A percentile compares a stretch with the other conserved stretches of the same genome.
Evolutionary conservation across 257 asterid genomes (phyloP).

Genomic region (Solanum tarijense): DNA sequence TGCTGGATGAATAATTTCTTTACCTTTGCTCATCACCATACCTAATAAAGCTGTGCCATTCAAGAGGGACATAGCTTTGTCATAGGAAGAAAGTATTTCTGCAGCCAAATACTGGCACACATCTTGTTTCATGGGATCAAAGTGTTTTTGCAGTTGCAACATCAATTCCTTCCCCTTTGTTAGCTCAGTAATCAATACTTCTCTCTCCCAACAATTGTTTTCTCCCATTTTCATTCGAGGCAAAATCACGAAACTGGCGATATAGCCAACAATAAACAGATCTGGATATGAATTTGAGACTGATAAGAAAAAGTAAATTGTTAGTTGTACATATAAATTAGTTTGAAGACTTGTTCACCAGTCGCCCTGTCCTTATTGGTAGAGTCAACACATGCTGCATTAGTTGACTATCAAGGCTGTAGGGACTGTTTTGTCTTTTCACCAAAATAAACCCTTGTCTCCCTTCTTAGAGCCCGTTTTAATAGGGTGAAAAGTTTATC

Average conservation of each 20-base stretch:
- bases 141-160: slow-evolving; percentile 18
- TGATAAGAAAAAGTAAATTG: background rate
- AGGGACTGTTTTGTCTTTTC: background rate
- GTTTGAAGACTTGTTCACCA: background rate
- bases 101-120: slow-evolving; percentile 10
- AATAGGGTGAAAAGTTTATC: no score
- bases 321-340: background rate
- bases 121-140: background rate
- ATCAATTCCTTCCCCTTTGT: slow-evolving; percentile 19
- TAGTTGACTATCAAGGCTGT: background rate
- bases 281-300: background rate
- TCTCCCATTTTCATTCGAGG: slow-evolving; percentile 3
- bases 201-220: background rate
- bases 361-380: background rate
- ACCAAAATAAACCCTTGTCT: no score
- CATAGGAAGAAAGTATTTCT: slow-evolving; percentile 24
- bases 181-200: slow-evolving; percentile 13
- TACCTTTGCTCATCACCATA: background rate
- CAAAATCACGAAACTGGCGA: no score
- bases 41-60: background rate
- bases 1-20: background rate
- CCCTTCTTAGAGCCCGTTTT: no score
- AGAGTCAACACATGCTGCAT: background rate
- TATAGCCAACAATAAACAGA: background rate
- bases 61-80: slow-evolving; percentile 20